Evolutionary conservation across 2,329 filamentous ascomycete genomes (phyloP), one percentile per base, ranked within the genome.

Genomic region (Elsinoe arachidis): DNA sequence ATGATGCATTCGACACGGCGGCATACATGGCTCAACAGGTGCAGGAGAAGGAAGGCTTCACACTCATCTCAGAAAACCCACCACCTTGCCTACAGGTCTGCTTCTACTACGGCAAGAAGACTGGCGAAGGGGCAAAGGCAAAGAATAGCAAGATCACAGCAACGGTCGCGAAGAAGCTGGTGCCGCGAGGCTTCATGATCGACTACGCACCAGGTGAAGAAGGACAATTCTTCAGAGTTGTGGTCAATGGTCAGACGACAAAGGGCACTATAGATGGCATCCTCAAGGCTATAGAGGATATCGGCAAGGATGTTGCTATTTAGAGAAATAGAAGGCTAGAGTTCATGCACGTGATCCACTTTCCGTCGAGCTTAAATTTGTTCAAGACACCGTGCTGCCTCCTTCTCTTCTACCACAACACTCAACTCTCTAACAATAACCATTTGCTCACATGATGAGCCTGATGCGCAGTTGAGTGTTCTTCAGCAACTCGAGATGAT

Each of bases 51-150:
- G 68, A 73, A 0, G 76, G 88, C 63, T 87, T 97, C 64, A 74
- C 81, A 15, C 76, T 95, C 14, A 81, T 96, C 2, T 88, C 84
- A 10, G 78, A 82, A 57, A 85, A 87, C 64, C 88, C 90, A 23
- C 85, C 91, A 47, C 88, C 89, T 0, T 97, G 92, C 72, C 75
- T 96, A 68, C 93, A 97, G 73, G 87, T 97, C 19, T 96, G 92
- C 76, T 97, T 97, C 71, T 96, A 96, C 70, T 90, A 88, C 66
- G 82, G 82, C 0, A 75, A 75, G 1, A 81, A 84, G 2, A 65
- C 70, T 58, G 61, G 87, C 57, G 67, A 70, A 1, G 73, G 63
- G 60, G 70, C 63, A 62, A 69, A 61, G 72, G 51, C 75, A 57
- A 69, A 68, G 54, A 86, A 85, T 67, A 79, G 78, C 54, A 73